Percentiles rank a stretch among this genome's conserved stretches.
These are phyloP conservation scores for Lodderomyces elongisporus DNA, from an alignment of 1,139 yeast genomes.

Conservation along the genomic window DNA sequence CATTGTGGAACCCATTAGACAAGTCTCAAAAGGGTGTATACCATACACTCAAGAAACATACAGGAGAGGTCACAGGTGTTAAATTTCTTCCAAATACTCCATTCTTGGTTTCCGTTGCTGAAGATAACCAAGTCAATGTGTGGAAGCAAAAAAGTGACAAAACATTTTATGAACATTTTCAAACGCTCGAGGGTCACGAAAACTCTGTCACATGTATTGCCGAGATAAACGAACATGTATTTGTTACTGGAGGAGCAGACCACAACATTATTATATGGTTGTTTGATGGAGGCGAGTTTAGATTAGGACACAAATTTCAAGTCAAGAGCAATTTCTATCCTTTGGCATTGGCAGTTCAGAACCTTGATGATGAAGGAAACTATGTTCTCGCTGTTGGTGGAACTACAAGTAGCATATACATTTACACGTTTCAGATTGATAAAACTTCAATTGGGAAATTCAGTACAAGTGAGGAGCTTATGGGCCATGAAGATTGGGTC, in stretches of 20 bases:
- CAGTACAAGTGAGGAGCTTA: conserved; percentile 45
- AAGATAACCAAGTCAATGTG: conserved; percentile 55
- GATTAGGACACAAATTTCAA: conserved; percentile 27
- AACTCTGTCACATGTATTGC: conserved; percentile 50
- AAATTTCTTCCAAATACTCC: conserved; percentile 47
- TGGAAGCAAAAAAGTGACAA: conserved; percentile 41
- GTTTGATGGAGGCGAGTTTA: conserved; percentile 17
- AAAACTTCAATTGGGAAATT: conserved; percentile 20
- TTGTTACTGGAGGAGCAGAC: conserved; percentile 64
- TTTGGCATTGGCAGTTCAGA: conserved; percentile 51
- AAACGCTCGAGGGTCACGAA: conserved; percentile 33
- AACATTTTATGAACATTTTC: conserved; percentile 20
- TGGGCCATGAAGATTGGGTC: conserved; percentile 95
- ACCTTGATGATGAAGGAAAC: conserved; percentile 29
- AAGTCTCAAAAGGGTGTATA: conserved; percentile 40
- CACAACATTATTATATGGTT: conserved; percentile 56
- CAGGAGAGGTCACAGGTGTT: conserved; percentile 54
- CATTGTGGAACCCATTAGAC: conserved; percentile 64
- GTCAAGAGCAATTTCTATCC: conserved; percentile 59
- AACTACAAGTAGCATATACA: conserved; percentile 54
- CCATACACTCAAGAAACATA: conserved; percentile 55
- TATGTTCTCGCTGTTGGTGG: conserved; percentile 79
- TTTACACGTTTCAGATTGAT: conserved; percentile 44
- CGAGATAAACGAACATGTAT: conserved; percentile 26
- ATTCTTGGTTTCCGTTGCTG: conserved; percentile 56